phyloP scores from a whole-genome alignment of 2,329 filamentous ascomycete genomes.

The Dactylellina leptospora region DNA sequence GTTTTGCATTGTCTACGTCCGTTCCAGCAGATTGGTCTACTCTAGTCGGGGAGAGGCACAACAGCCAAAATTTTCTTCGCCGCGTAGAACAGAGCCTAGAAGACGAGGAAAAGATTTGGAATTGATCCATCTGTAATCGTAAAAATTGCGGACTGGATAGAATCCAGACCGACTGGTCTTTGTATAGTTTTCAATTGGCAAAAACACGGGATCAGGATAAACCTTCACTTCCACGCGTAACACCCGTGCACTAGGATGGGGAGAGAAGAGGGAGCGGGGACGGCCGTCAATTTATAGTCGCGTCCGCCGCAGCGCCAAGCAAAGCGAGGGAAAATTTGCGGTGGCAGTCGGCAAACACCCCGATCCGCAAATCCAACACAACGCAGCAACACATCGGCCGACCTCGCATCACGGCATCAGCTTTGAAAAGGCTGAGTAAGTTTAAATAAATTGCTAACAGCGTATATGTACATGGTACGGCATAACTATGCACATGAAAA shows the following conservation, averaged over 20 bases:
- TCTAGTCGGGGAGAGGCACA: too few species aligned
- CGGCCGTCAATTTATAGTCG: conserved; percentile 17
- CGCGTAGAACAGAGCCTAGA: conserved; percentile 23
- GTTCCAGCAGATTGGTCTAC: too few species aligned
- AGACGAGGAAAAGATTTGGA: conserved; percentile 24
- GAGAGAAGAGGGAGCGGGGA: background rate
- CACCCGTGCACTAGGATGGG: conserved; percentile 29
- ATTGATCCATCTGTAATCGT: conserved; percentile 13
- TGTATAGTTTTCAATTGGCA: conserved; percentile 48
- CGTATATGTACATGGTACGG: too few species aligned
- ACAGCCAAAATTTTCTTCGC: conserved; percentile 26
- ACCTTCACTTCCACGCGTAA: conserved; percentile 41
- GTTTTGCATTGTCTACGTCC: too few species aligned
- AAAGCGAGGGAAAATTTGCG: conserved; percentile 20
- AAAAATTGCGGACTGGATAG: conserved; percentile 31
- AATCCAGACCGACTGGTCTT: conserved; percentile 35
- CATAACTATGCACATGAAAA: too few species aligned
- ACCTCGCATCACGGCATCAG: too few species aligned
- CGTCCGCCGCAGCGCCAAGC: background rate
- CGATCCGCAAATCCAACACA: background rate
- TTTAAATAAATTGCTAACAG: too few species aligned
- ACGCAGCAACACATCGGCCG: background rate
- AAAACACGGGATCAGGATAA: conserved; percentile 45
- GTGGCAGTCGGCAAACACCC: background rate
- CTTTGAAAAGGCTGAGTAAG: too few species aligned